Conservation (phyloP, 345 rosid genomes). For the Boechera retrofracta region DNA sequence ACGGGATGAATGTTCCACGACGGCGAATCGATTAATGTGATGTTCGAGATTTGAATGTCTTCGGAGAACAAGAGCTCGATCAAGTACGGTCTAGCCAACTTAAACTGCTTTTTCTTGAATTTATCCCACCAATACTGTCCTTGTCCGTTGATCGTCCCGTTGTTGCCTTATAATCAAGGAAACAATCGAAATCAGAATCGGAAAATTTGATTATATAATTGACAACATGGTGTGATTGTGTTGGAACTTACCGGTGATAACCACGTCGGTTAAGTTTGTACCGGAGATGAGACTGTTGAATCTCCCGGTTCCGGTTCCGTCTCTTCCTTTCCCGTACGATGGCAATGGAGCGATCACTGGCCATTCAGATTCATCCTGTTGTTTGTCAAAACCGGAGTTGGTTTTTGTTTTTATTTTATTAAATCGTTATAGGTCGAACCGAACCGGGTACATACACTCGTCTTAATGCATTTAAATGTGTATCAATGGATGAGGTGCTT, state of each 20-base stretch:
- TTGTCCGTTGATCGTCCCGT: constrained; percentile 75
- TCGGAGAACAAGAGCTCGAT: constrained; percentile 69
- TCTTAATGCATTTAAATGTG: not conserved
- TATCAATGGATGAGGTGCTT: not conserved
- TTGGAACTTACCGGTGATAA: constrained; percentile 67
- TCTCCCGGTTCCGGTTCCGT: constrained; percentile 55
- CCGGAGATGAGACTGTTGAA: constrained; percentile 70
- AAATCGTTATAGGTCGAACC: not conserved
- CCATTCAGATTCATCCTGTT: constrained; percentile 82
- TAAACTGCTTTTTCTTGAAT: constrained; percentile 51
- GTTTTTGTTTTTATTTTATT: not conserved
- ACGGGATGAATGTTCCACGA: constrained; percentile 78
- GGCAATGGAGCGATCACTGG: constrained; percentile 62
- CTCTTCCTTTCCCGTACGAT: constrained; percentile 77
- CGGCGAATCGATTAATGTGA: constrained; percentile 71
- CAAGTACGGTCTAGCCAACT: constrained; percentile 66
- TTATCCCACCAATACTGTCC: constrained; percentile 71
- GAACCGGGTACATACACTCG: constrained; percentile 6
- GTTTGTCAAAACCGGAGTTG: constrained; percentile 3
- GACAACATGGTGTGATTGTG: not conserved
- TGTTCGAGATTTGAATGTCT: constrained; percentile 61
- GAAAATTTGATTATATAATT: not conserved
- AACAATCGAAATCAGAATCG: not conserved
- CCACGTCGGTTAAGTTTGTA: constrained; percentile 74
- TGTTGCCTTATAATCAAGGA: constrained; percentile 51